Conservation (phyloP, 768 basidiomycete genomes). For the Mycena maculata region DNA sequence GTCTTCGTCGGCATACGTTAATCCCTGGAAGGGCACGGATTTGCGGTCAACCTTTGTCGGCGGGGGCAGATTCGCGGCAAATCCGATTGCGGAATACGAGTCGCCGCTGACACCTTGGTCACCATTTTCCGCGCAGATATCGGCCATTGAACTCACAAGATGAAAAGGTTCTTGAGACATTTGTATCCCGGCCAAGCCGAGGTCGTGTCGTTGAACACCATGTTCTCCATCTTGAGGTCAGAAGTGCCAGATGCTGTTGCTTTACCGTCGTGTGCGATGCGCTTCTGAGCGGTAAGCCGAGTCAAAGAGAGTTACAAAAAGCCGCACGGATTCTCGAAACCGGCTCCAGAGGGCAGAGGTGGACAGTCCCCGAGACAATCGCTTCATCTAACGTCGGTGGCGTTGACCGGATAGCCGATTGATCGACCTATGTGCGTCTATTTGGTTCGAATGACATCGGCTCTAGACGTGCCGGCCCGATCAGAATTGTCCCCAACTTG, state of each 20-base stretch:
- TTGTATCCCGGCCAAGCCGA: constrained; percentile 57
- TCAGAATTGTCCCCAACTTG: no score
- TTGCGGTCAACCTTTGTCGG: constrained; percentile 59
- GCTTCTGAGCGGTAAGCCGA: no score
- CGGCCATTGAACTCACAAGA: constrained; percentile 59
- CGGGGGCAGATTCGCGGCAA: constrained; percentile 33
- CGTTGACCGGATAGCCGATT: no score
- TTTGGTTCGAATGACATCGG: no score
- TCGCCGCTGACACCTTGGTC: constrained; percentile 60
- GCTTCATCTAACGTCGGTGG: no score
- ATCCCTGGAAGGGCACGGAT: constrained; percentile 62
- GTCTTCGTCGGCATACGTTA: constrained; percentile 58
- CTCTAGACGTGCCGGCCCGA: no score
- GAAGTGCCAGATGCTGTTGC: not conserved
- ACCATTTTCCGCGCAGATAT: not conserved
- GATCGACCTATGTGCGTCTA: no score
- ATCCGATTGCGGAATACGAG: constrained; percentile 64
- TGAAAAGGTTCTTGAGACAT: constrained; percentile 55
- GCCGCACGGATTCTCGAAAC: not conserved
- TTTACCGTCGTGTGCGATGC: not conserved
- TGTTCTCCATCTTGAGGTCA: constrained; percentile 11
- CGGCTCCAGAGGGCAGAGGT: not conserved
- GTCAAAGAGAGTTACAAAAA: not conserved
- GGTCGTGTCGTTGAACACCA: not conserved
- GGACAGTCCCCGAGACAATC: not conserved